phyloP scores from a whole-genome alignment of 1,139 yeast genomes.

The Yamadazyma dendronema region DNA sequence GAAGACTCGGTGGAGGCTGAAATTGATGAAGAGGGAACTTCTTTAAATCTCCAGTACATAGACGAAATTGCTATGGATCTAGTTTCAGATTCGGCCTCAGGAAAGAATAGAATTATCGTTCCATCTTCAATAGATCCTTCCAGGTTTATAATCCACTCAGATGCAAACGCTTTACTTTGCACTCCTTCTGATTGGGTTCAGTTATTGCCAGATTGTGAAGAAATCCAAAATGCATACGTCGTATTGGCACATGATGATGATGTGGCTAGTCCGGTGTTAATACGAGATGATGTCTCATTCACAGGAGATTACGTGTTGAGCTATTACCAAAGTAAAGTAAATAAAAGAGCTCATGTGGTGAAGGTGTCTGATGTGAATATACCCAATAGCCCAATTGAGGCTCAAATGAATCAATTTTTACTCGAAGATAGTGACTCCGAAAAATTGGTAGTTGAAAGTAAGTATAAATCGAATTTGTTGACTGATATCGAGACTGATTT shows the following conservation, averaged over 20 bases:
- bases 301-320: slow-evolving; percentile 26
- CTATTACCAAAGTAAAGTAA: background rate
- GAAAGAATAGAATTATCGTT: slow-evolving; percentile 3
- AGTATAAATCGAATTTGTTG: slow-evolving; percentile 7
- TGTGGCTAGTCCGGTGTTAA: slow-evolving; percentile 14
- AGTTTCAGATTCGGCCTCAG: slow-evolving; percentile 6
- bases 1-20: slow-evolving; percentile 11
- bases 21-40: background rate
- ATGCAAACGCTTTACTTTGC: slow-evolving; percentile 5
- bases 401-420: background rate
- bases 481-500: slow-evolving; percentile 12
- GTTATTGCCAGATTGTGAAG: slow-evolving; percentile 5
- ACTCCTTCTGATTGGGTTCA: slow-evolving; percentile 11
- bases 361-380: slow-evolving; percentile 1
- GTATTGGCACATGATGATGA: slow-evolving; percentile 7
- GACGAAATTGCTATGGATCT: slow-evolving; percentile 11
- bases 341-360: slow-evolving; percentile 3
- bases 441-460: slow-evolving; percentile 5
- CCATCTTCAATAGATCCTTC: slow-evolving; percentile 6
- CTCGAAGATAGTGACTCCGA: background rate
- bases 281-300: slow-evolving; percentile 25
- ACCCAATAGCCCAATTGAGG: background rate
- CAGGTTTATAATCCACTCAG: slow-evolving; percentile 8
- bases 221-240: slow-evolving; percentile 4
- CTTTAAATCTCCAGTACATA: background rate